These are phyloP conservation scores for Nymphaea thermarum DNA, from an alignment of 164 flowering plant species.

Conservation along the genomic window DNA sequence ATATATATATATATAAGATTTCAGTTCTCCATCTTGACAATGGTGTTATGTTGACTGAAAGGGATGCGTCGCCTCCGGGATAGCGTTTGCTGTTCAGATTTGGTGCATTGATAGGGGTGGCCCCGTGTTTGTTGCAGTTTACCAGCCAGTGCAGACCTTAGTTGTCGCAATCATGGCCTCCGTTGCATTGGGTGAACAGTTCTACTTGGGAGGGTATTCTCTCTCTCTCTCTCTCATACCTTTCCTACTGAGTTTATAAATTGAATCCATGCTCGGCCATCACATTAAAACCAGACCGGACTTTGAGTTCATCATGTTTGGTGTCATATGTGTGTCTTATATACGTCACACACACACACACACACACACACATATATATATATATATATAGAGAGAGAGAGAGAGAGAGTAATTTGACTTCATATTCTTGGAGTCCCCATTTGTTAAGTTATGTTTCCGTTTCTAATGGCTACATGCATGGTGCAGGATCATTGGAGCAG, in stretches of 20 bases:
- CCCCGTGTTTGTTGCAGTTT: constrained; percentile 97
- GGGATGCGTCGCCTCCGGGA: constrained; percentile 98
- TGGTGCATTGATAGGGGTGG: constrained; percentile 99
- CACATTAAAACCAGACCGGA: no score
- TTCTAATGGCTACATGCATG: neutral
- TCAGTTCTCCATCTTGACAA: no score
- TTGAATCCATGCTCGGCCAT: neutral
- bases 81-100: constrained; percentile 97
- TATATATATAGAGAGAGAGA: neutral
- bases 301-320: neutral
- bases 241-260: neutral
- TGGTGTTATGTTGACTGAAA: constrained; percentile 6
- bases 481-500: constrained; percentile 92
- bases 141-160: constrained; percentile 96
- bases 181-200: constrained; percentile 78
- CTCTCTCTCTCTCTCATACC: neutral
- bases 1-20: no score
- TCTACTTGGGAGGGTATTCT: constrained; percentile 90
- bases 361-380: no score
- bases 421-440: neutral
- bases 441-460: no score
- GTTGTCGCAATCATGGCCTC: constrained; percentile 97
- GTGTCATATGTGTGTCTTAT: no score
- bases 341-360: neutral
- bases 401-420: neutral